Percentiles rank a stretch among this genome's conserved stretches.
Conservation (phyloP, 1,139 yeast genomes). For the Nematodospora anomalae region DNA sequence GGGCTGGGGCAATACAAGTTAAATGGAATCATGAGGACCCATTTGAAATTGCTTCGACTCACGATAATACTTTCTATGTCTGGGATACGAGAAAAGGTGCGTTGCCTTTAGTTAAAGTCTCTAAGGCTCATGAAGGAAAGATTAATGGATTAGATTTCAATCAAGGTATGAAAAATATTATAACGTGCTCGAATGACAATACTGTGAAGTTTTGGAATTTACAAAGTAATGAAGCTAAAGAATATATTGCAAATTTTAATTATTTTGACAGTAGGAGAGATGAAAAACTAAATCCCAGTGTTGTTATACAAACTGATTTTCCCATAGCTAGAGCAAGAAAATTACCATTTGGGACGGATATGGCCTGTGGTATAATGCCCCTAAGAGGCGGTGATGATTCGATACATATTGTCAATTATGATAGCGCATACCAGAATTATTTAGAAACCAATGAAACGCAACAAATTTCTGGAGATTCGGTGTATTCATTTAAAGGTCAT, state of each 20-base stretch:
- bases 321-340: conserved; percentile 89
- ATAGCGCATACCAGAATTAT: conserved; percentile 45
- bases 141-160: conserved; percentile 88
- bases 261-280: conserved; percentile 24
- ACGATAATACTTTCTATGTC: conserved; percentile 72
- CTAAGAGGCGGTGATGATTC: conserved; percentile 81
- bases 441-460: conserved; percentile 29
- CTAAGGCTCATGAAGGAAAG: conserved; percentile 72
- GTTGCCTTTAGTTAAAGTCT: conserved; percentile 62
- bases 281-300: conserved; percentile 40
- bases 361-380: conserved; percentile 81
- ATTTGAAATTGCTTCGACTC: conserved; percentile 78
- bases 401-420: conserved; percentile 63
- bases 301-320: conserved; percentile 67
- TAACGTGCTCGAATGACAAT: conserved; percentile 84
- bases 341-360: conserved; percentile 86
- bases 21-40: conserved; percentile 86
- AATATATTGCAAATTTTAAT: conserved; percentile 21
- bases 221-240: conserved; percentile 25
- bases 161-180: conserved; percentile 55
- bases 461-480: conserved; percentile 38
- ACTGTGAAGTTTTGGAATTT: conserved; percentile 89
- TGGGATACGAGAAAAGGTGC: conserved; percentile 92
- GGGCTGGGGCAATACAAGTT: conserved; percentile 92
- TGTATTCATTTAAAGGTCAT: conserved; percentile 74